These are phyloP conservation scores for Ustilaginoidea virens DNA, from an alignment of 2,329 filamentous ascomycete species.

Conservation along the genomic window DNA sequence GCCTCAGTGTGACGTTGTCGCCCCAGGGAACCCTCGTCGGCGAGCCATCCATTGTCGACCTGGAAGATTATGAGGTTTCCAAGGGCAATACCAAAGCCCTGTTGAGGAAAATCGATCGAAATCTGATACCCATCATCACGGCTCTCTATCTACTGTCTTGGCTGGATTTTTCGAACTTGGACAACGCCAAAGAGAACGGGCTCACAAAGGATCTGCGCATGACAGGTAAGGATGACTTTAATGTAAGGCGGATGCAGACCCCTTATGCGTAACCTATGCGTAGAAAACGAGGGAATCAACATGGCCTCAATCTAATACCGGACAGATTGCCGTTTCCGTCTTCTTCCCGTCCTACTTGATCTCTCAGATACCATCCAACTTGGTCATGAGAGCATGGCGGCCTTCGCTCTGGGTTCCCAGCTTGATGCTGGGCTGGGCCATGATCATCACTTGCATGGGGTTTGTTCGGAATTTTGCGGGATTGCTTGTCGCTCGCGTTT, in stretches of 20 bases:
- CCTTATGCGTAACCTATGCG: too few species aligned
- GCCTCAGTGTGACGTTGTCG: not conserved
- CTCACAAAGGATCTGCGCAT: slow-evolving; percentile 21
- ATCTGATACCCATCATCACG: slow-evolving; percentile 43
- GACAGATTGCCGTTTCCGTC: slow-evolving; percentile 27
- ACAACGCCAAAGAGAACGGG: slow-evolving; percentile 45
- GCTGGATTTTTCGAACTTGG: slow-evolving; percentile 24
- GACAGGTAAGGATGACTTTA: slow-evolving; percentile 19
- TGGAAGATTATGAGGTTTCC: slow-evolving; percentile 10
- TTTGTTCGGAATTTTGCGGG: slow-evolving; percentile 31
- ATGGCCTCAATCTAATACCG: slow-evolving; percentile 1
- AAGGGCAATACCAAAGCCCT: slow-evolving; percentile 30
- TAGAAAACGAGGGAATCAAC: too few species aligned
- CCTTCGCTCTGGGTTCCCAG: slow-evolving; percentile 36
- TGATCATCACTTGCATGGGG: slow-evolving; percentile 32
- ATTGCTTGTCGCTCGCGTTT: slow-evolving; percentile 30
- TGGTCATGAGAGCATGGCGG: slow-evolving; percentile 37
- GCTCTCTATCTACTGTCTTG: slow-evolving; percentile 43
- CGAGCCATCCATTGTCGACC: not conserved
- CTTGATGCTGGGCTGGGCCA: slow-evolving; percentile 38
- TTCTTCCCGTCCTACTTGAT: slow-evolving; percentile 39
- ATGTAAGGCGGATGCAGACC: slow-evolving; percentile 12
- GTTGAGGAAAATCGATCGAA: slow-evolving; percentile 35
- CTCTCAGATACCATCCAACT: slow-evolving; percentile 39
- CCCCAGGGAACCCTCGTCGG: slow-evolving; percentile 1